Base-by-base conservation (phyloP, 2,329 filamentous ascomycete species). In the Drechslerella dactyloides region DNA sequence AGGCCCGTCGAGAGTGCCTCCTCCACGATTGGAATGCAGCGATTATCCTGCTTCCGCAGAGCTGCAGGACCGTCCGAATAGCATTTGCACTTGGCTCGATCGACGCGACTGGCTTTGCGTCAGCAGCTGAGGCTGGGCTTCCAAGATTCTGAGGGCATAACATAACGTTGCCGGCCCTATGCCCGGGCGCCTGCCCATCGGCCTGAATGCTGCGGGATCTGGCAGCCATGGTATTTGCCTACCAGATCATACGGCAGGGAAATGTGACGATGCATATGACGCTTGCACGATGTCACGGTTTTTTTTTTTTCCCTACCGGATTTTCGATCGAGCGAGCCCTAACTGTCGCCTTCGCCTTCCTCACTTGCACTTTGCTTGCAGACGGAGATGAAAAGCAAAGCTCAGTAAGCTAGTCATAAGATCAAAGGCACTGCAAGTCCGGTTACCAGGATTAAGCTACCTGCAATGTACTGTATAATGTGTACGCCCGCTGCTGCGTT, bases 241-340 rank as follows among this genome's bases (percentile, higher is more conserved):
- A 5, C 27, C 17, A 64, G 68, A 72, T 65, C 68, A 72, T 56
- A 52, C 55, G 68, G 68, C 42, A 50, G 15, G 44, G 60, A 70
- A 72, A 72, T 61, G 68, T 72, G 68, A 33, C 27, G 8, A 72
- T n/a, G n/a, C n/a, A n/a, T n/a, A n/a, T 72, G 61, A 65, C 68
- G 68, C 68, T 56, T 27, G 19, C 54, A 27, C 60, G 62, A 72
- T 65, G 60, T 60, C 68, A 65, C 57, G 53, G 50, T 60, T 65
- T 63, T 48, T 48, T n/a, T n/a, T n/a, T n/a, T n/a, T n/a, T n/a
- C n/a, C n/a, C n/a, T n/a, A 17, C 44, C 44, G 44, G 44, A 48
- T 48, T 48, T n/a, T 33, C 27, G 44, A 19, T 48, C 15, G n/a
- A 23, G 13, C 5, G 37, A 13, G n/a, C n/a, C n/a, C n/a, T n/a